Conservation (phyloP, 2,329 filamentous ascomycete genomes). For the Aureobasidium zeae region DNA sequence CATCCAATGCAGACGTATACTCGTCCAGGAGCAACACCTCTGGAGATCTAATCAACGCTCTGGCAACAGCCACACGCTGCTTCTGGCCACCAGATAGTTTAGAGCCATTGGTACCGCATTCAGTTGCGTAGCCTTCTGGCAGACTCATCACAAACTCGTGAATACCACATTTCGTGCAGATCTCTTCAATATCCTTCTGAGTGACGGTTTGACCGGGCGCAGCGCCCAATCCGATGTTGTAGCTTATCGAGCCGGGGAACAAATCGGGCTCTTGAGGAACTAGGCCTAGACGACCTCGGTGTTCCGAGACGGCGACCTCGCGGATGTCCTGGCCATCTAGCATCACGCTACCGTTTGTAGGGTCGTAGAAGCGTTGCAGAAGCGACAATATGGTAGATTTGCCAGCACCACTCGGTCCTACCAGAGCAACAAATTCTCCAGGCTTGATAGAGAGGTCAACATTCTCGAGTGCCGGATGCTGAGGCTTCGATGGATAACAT, state of each 20-base stretch:
- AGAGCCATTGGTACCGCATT: slow-evolving; percentile 35
- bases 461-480: slow-evolving; percentile 35
- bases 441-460: slow-evolving; percentile 40
- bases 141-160: slow-evolving; percentile 40
- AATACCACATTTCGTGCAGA: slow-evolving; percentile 35
- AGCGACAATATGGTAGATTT: slow-evolving; percentile 39
- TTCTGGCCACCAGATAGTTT: slow-evolving; percentile 38
- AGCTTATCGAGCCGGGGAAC: slow-evolving; percentile 36
- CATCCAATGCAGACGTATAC: slow-evolving; percentile 39
- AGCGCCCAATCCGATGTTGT: slow-evolving; percentile 36
- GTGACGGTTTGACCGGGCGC: slow-evolving; percentile 21
- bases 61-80: slow-evolving; percentile 38
- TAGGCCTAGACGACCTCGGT: slow-evolving; percentile 34
- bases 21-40: slow-evolving; percentile 40
- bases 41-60: slow-evolving; percentile 39
- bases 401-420: slow-evolving; percentile 38
- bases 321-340: slow-evolving; percentile 36
- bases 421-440: slow-evolving; percentile 45
- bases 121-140: slow-evolving; percentile 39
- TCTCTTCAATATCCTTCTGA: slow-evolving; percentile 26
- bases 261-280: slow-evolving; percentile 40
- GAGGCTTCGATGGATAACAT: slow-evolving; percentile 30
- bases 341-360: slow-evolving; percentile 31
- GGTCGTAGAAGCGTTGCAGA: slow-evolving; percentile 40
- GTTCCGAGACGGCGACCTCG: slow-evolving; percentile 27